Evolutionary conservation across 2,329 filamentous ascomycete species (phyloP), one percentile per base, ranked within the genome.

Genomic region (Phaeosphaeriaceae sp.): DNA sequence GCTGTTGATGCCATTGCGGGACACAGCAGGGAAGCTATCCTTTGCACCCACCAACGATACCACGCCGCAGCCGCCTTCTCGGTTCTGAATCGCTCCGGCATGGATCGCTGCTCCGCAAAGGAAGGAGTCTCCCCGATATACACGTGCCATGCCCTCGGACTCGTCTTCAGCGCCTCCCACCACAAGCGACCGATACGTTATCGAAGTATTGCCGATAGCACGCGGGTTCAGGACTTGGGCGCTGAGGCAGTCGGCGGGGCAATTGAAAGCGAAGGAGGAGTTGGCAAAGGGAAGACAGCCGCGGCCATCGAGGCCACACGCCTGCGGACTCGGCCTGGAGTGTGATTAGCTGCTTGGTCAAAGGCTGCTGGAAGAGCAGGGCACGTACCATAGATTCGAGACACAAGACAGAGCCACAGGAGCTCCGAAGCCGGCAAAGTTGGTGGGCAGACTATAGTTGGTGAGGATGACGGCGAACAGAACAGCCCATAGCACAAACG

Each of bases 391-490:
- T 71, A 91, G 90, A 7, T 86, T 84, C 48, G 84, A 81, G 17
- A 85, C 84, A 74, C 91, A 95, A 15, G 86, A 82, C 52, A 94
- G 85, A 58, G 83, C 82, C 48, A 84, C 81, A 0, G 91, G 90
- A 48, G 80, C 80, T n/a, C 90, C 90, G 79, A 88, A 91, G 45
- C 85, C 88, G n/a, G 82, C 83, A 51, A 93, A 84, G 62, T 90
- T 85, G 22, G 83, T 69, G 1, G 81, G 77, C 50, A 81, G 77
- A 17, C 85, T 83, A 51, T 87, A 88, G 54, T 84, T 81, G 63
- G 87, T 85, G 75, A 91, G 84, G 33, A 93, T 84, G 25, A 92
- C 74, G 22, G 85, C 84, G 73, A 93, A 93, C 1, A 85, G 80
- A 31, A 90, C 75, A 17, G 91, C 76, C 91, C 91, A 94, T 24